These are phyloP conservation scores for Gautieria morchelliformis DNA, from an alignment of 768 basidiomycete genomes.

Conservation along the genomic window DNA sequence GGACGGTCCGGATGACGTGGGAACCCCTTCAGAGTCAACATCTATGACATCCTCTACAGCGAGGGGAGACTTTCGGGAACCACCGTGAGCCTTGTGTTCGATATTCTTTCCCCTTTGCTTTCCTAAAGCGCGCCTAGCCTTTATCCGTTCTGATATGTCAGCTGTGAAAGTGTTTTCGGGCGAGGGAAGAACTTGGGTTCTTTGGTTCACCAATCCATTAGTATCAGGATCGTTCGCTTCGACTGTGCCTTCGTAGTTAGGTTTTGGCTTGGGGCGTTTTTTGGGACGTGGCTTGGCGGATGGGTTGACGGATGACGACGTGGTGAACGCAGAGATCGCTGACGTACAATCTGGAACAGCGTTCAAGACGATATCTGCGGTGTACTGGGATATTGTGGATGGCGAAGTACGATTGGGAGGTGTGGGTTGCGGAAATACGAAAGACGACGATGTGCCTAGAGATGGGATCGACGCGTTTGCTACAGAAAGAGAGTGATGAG, in stretches of 20 bases:
- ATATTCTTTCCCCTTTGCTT: background rate
- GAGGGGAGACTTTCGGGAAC: background rate
- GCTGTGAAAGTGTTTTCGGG: background rate
- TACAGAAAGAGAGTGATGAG: background rate
- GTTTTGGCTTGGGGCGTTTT: background rate
- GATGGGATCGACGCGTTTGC: background rate
- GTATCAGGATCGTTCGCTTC: background rate
- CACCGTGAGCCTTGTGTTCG: background rate
- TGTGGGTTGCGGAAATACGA: background rate
- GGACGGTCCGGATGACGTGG: background rate
- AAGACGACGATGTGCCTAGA: background rate
- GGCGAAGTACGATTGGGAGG: background rate
- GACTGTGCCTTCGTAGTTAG: background rate
- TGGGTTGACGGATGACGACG: background rate
- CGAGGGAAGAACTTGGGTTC: background rate
- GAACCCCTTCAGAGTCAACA: background rate
- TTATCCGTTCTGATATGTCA: conserved; percentile 2
- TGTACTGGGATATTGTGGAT: conserved; percentile 3
- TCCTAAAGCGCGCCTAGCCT: background rate
- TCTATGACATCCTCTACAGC: background rate
- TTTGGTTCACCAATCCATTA: background rate
- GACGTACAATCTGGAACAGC: background rate
- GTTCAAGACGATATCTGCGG: background rate
- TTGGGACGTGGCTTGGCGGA: background rate
- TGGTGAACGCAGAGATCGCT: background rate